Evolutionary conservation across 106 monocot genomes (phyloP).

Genomic region (Agapanthus africanus): DNA sequence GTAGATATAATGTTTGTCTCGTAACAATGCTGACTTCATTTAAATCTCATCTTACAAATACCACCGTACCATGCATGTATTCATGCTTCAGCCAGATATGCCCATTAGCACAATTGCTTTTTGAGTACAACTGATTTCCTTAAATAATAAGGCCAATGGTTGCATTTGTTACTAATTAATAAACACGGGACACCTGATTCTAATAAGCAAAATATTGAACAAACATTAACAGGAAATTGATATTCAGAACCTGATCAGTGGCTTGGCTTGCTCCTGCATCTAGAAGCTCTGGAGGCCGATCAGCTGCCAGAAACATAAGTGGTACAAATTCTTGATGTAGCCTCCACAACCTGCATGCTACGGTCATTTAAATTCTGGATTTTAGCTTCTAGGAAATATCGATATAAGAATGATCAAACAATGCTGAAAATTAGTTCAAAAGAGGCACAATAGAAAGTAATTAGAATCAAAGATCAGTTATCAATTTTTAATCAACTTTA

Average conservation of each 20-base stretch:
- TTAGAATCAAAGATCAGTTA: neutral
- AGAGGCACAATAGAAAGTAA: neutral
- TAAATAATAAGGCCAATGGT: too few species aligned
- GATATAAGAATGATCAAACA: neutral
- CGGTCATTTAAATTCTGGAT: neutral
- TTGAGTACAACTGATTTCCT: too few species aligned
- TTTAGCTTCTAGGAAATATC: neutral
- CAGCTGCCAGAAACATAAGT: constrained; percentile 78
- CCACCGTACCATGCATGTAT: too few species aligned
- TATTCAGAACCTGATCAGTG: constrained; percentile 64
- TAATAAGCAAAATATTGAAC: neutral
- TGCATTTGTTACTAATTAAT: neutral
- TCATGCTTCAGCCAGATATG: too few species aligned
- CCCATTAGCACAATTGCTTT: too few species aligned
- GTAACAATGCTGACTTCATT: too few species aligned
- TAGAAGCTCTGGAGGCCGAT: constrained; percentile 79
- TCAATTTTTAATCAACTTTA: neutral
- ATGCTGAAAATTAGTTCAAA: neutral
- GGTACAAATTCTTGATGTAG: constrained; percentile 77
- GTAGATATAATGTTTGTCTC: too few species aligned
- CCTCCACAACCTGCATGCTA: constrained; percentile 78
- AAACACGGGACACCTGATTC: neutral
- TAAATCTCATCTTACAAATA: too few species aligned
- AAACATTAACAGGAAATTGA: neutral
- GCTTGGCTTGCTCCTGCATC: constrained; percentile 80